These are phyloP conservation scores for Botrytis aclada DNA, from an alignment of 2,329 filamentous ascomycete genomes.

Conservation along the genomic window DNA sequence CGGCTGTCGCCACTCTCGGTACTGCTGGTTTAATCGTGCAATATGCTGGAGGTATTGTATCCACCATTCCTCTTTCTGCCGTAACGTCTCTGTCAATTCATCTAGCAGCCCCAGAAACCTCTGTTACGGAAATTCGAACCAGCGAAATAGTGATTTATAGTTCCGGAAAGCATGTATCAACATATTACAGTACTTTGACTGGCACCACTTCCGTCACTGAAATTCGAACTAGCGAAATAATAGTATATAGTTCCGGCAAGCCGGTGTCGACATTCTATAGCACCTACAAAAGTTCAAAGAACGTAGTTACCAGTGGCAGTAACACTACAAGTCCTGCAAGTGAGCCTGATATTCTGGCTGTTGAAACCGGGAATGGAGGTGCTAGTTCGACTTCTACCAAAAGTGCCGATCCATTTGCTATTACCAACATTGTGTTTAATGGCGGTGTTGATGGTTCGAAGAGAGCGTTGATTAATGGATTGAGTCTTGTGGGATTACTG, in stretches of 20 bases:
- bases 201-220: neutral
- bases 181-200: neutral
- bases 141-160: neutral
- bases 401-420: neutral
- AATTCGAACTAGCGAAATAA: slow-evolving; percentile 2
- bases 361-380: neutral
- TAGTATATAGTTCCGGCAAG: neutral
- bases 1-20: slow-evolving; percentile 20
- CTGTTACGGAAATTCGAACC: neutral
- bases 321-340: neutral
- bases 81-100: neutral
- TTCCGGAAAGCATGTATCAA: neutral
- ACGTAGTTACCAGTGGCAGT: neutral
- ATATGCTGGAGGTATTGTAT: slow-evolving; percentile 20
- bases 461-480: neutral
- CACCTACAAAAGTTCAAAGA: neutral
- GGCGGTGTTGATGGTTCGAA: neutral
- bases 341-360: neutral
- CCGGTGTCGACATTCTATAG: neutral
- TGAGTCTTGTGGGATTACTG: neutral
- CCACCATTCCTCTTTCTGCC: slow-evolving; percentile 16
- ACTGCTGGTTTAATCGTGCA: slow-evolving; percentile 21
- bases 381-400: neutral
- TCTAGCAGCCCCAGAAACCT: neutral
- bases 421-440: neutral